Conservation (phyloP, 192 early-diverging fungal genomes). For the Neocallimastix lanati region DNA sequence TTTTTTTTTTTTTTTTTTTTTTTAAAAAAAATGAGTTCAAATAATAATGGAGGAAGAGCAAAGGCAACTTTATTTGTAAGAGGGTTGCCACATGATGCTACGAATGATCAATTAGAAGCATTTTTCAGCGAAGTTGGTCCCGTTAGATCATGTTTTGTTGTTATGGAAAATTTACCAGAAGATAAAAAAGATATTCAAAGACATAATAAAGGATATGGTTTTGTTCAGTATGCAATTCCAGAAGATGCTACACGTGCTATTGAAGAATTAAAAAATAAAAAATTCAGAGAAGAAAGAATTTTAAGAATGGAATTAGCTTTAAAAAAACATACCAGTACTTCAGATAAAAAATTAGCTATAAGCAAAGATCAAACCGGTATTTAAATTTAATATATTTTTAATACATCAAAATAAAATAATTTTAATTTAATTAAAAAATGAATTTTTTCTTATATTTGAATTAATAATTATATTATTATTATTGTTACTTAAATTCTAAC, state of each 20-base stretch:
- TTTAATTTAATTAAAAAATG: too few species aligned
- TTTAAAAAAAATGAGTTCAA: neutral
- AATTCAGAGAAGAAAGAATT: conserved; percentile 45
- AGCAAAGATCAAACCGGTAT: neutral
- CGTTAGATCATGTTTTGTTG: conserved; percentile 74
- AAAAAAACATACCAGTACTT: conserved; percentile 13
- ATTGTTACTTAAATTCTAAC: too few species aligned
- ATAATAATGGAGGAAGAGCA: neutral
- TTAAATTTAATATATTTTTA: neutral
- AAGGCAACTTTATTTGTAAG: conserved; percentile 62
- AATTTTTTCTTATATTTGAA: too few species aligned
- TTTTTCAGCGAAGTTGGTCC: conserved; percentile 85
- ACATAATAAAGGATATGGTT: conserved; percentile 77
- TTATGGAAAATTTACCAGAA: conserved; percentile 25
- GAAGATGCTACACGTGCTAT: conserved; percentile 68
- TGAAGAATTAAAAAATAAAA: conserved; percentile 45
- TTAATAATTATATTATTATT: too few species aligned
- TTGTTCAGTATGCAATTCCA: conserved; percentile 64
- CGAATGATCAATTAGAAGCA: conserved; percentile 57
- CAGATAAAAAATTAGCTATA: neutral
- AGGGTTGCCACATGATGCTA: conserved; percentile 65
- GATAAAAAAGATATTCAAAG: conserved; percentile 14
- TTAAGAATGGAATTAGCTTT: conserved; percentile 68
- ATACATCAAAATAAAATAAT: too few species aligned
- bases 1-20: too few species aligned